phyloP scores from a whole-genome alignment of 768 basidiomycete genomes.

The Tephrocybe sp. region DNA sequence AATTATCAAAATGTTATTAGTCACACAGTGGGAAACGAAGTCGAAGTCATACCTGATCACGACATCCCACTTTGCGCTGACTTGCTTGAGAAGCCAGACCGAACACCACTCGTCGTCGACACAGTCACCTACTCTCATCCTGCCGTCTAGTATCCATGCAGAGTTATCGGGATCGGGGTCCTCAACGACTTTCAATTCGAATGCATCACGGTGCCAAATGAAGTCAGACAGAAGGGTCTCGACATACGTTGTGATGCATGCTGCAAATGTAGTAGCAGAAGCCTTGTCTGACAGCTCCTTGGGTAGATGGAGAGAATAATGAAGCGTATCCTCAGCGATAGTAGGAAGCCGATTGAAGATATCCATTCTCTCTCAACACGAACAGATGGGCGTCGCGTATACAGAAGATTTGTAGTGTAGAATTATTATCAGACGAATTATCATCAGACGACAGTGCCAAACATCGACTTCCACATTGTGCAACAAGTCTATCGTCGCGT shows the following conservation, averaged over 20 bases:
- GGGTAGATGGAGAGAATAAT: constrained; percentile 71
- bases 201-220: constrained; percentile 83
- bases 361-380: constrained; percentile 38
- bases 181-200: constrained; percentile 67
- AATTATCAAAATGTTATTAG: constrained; percentile 4
- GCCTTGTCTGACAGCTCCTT: constrained; percentile 50
- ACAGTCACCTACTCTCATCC: constrained; percentile 90
- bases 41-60: constrained; percentile 62
- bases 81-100: constrained; percentile 83
- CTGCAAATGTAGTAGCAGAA: constrained; percentile 61
- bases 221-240: constrained; percentile 54
- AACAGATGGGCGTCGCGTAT: background rate
- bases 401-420: background rate
- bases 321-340: constrained; percentile 84
- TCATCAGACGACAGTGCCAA: constrained; percentile 6
- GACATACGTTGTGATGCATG: constrained; percentile 59
- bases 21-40: background rate
- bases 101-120: constrained; percentile 98
- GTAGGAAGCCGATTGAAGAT: constrained; percentile 73
- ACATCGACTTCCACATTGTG: background rate
- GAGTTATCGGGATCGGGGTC: constrained; percentile 37
- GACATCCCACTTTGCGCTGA: constrained; percentile 78
- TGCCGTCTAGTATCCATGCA: constrained; percentile 71
- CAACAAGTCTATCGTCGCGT: background rate
- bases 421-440: background rate